phyloP scores from a whole-genome alignment of 179 eudicot species.

The Pouteria campechiana region DNA sequence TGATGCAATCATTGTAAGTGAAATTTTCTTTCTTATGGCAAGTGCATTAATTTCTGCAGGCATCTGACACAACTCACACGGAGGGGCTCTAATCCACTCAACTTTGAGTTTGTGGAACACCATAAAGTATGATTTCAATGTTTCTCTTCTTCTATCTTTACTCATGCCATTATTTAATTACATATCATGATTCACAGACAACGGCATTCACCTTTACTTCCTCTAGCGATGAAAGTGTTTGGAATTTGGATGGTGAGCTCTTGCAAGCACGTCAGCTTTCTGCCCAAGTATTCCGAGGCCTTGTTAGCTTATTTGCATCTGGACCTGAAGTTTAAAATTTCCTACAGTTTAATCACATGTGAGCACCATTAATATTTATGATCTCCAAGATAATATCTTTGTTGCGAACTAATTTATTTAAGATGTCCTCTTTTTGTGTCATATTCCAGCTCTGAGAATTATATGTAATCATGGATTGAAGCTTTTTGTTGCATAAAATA shows the following conservation, averaged over 20 bases:
- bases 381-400: too few relatives aligned
- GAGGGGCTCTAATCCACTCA: slow-evolving; percentile 74
- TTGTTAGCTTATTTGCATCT: slow-evolving; percentile 77
- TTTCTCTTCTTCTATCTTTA: not conserved
- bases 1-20: too few relatives aligned
- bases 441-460: too few relatives aligned
- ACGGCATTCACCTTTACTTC: slow-evolving; percentile 83
- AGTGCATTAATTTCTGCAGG: slow-evolving; percentile 34
- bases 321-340: slow-evolving; percentile 68
- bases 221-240: slow-evolving; percentile 59
- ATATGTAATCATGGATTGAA: too few relatives aligned
- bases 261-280: slow-evolving; percentile 81
- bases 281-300: slow-evolving; percentile 93
- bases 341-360: too few relatives aligned
- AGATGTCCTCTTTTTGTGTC: too few relatives aligned
- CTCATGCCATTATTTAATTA: not conserved
- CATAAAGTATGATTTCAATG: slow-evolving; percentile 47
- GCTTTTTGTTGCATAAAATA: too few relatives aligned
- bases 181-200: slow-evolving; percentile 30
- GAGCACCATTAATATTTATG: too few relatives aligned
- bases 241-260: slow-evolving; percentile 96
- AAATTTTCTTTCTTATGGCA: too few relatives aligned
- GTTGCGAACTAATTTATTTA: too few relatives aligned
- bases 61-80: slow-evolving; percentile 76
- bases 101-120: slow-evolving; percentile 86